Percentiles rank a stretch among this genome's conserved stretches.
These are phyloP conservation scores for Alternaria sp. DNA, from an alignment of 2,329 filamentous ascomycete species.

Conservation along the genomic window DNA sequence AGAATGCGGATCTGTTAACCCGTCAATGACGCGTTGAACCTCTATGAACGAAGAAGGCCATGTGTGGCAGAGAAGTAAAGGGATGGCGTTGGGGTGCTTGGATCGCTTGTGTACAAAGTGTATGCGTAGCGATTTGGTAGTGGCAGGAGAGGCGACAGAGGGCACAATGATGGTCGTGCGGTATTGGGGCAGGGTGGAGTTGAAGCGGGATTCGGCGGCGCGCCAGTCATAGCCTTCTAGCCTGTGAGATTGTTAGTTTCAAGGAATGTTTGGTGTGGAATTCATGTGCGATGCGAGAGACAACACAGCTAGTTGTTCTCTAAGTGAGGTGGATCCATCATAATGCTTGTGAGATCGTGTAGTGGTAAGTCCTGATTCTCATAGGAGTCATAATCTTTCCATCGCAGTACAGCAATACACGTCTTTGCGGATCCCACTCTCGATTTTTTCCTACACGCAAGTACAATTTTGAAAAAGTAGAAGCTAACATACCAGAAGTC, in stretches of 20 bases:
- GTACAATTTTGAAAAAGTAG: background rate
- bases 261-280: background rate
- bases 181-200: conserved; percentile 69
- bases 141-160: conserved; percentile 20
- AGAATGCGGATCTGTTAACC: conserved; percentile 63
- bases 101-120: conserved; percentile 72
- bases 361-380: background rate
- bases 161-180: conserved; percentile 62
- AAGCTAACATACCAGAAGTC: conserved; percentile 64
- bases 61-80: conserved; percentile 70
- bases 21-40: conserved; percentile 63
- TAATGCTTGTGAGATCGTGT: background rate
- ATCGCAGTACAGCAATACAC: background rate
- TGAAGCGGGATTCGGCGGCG: conserved; percentile 65
- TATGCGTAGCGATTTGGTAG: conserved; percentile 58
- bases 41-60: conserved; percentile 72
- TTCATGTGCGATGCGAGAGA: background rate
- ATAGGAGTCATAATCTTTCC: background rate
- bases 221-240: conserved; percentile 73
- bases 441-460: background rate
- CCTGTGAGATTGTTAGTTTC: conserved; percentile 45
- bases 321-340: background rate
- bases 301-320: background rate
- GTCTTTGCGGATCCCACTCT: background rate
- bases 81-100: conserved; percentile 62